Evolutionary conservation across 2,329 filamentous ascomycete genomes (phyloP), one percentile per base, ranked within the genome.

Genomic region (Epichloe sibirici): DNA sequence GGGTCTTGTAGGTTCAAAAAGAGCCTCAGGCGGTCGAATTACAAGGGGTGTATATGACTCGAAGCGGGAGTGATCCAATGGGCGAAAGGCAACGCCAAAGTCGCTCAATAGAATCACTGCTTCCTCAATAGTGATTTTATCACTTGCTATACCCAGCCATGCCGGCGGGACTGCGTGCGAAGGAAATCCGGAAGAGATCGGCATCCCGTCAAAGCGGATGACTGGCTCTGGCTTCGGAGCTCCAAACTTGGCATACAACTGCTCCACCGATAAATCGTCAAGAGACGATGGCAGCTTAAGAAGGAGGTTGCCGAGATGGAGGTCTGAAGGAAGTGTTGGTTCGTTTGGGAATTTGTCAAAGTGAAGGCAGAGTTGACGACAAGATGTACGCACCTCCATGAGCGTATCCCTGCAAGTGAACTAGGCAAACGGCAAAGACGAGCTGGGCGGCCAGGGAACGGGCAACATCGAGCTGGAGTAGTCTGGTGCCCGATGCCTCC

Each of bases 271-370:
- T 3, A 64, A 50, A 12, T 44, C 40, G n/a, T 64, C 51, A 13
- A 66, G 54, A 2, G 49, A 47, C 6, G 55, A 58, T 2, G 59
- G 52, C 40, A 53, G 13, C 21, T 49, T 59, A 35, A 71, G 56
- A 28, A 69, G 61, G 31, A 66, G 43, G 52, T 71, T 70, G 13
- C 66, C 65, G 3, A 61, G 50, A 48, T 70, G 64, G 46, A 70
- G 54, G 53, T 63, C 67, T 62, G 25, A 21, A 21, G 17, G 17
- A 21, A 21, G 17, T 21, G 2, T 21, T 21, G 17, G 17, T 17
- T 17, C 17, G 17, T 17, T 17, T 17, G 2, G 17, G 17, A 21
- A 2, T 21, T 21, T 21, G 17, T 21, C 17, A 21, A 21, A 21
- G 17, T 21, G 17, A 21, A 2, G 17, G 17, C 17, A 21, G 17